A percentile compares a stretch with the other conserved stretches of the same genome.
Conservation (phyloP, 352 stramenopile genomes). For the Phytophthora capsici region DNA sequence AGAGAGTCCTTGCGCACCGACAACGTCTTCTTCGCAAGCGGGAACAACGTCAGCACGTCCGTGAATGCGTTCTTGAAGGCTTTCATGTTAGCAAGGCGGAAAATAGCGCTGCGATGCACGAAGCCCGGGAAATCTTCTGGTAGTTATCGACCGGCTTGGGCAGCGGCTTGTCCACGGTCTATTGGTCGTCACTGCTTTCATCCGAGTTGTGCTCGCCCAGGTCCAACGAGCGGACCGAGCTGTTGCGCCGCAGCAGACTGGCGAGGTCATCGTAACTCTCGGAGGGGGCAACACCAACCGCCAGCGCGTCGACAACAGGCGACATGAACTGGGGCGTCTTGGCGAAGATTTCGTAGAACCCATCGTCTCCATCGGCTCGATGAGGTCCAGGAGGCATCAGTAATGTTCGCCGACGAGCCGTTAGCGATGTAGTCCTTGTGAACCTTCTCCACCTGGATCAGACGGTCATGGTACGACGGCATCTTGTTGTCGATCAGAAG, state of each 20-base stretch:
- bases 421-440: slow-evolving; percentile 70
- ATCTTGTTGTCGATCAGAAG: slow-evolving; percentile 97
- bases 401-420: no score
- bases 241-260: slow-evolving; percentile 71
- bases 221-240: slow-evolving; percentile 47
- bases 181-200: slow-evolving; percentile 47
- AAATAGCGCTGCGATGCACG: slow-evolving; percentile 81
- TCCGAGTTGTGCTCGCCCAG: slow-evolving; percentile 41
- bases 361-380: no score
- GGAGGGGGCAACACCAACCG: slow-evolving; percentile 70
- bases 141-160: slow-evolving; percentile 55
- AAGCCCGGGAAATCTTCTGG: slow-evolving; percentile 75
- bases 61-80: no score
- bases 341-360: slow-evolving; percentile 68
- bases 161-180: slow-evolving; percentile 32
- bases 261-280: slow-evolving; percentile 88
- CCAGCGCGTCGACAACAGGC: slow-evolving; percentile 75
- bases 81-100: no score
- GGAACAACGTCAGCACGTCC: no score
- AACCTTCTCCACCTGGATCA: slow-evolving; percentile 80
- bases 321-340: slow-evolving; percentile 91
- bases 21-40: slow-evolving; percentile 68
- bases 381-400: slow-evolving; percentile 76
- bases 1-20: slow-evolving; percentile 68
- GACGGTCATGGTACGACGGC: slow-evolving; percentile 93